phyloP scores from a whole-genome alignment of 2,329 filamentous ascomycete genomes.

The Harringtonia lauricola region DNA sequence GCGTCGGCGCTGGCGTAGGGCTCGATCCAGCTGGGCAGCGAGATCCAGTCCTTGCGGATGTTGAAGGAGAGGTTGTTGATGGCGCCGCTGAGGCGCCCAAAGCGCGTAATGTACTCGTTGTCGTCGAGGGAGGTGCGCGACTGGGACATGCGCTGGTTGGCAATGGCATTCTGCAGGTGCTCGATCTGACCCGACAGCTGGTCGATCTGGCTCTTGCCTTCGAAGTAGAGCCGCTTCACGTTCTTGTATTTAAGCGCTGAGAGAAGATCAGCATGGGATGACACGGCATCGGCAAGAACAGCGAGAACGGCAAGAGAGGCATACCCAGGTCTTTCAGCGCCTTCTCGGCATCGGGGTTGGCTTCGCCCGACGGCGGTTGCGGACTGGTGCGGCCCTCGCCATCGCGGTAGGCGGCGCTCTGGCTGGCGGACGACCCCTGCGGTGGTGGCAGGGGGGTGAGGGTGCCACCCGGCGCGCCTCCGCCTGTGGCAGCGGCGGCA shows the following conservation, averaged over 20 bases:
- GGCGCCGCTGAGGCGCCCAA: conserved; percentile 82
- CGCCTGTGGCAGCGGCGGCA: conserved; percentile 13
- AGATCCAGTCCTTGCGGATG: conserved; percentile 87
- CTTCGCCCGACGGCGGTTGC: conserved; percentile 35
- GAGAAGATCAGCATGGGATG: conserved; percentile 13
- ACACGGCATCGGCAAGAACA: neutral
- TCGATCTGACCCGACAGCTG: conserved; percentile 80
- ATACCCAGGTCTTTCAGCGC: conserved; percentile 46
- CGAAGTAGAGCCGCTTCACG: conserved; percentile 95
- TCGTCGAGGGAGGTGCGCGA: conserved; percentile 93
- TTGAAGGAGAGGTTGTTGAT: conserved; percentile 94
- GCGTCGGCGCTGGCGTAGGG: conserved; percentile 76
- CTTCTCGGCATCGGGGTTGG: conserved; percentile 37
- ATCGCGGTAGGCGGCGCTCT: conserved; percentile 22
- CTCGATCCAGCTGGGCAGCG: conserved; percentile 69
- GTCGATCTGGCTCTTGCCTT: conserved; percentile 87
- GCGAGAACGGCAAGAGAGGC: conserved; percentile 14
- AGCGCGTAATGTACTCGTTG: conserved; percentile 81
- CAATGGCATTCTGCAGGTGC: conserved; percentile 91
- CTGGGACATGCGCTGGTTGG: conserved; percentile 88
- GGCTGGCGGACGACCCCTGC: conserved; percentile 16
- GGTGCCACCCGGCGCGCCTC: no score
- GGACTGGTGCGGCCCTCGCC: conserved; percentile 46
- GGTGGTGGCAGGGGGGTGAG: conserved; percentile 30
- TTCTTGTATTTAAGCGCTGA: conserved; percentile 79